These are phyloP conservation scores for Syzygium jambos DNA, from an alignment of 345 rosid genomes.

Conservation along the genomic window DNA sequence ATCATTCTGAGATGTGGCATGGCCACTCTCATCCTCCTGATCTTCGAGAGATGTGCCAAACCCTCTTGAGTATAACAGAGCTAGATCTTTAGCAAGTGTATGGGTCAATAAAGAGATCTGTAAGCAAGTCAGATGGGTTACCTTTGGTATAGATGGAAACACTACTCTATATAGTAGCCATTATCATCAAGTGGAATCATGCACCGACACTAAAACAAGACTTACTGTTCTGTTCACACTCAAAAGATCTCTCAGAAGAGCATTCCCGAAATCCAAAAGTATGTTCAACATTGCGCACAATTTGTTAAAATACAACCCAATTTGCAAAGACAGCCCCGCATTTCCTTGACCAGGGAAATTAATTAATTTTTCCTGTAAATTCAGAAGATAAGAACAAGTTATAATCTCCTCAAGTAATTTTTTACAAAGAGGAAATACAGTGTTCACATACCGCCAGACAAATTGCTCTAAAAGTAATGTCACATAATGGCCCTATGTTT, in stretches of 20 bases:
- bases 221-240: constrained; percentile 64
- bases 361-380: constrained; percentile 51
- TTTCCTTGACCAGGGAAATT: constrained; percentile 19
- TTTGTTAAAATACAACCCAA: constrained; percentile 43
- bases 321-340: constrained; percentile 15
- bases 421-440: background rate
- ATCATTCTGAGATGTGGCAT: constrained; percentile 40
- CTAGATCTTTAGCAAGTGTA: constrained; percentile 62
- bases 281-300: constrained; percentile 42
- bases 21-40: constrained; percentile 42
- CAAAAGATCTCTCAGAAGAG: constrained; percentile 60
- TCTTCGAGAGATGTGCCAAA: constrained; percentile 57
- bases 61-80: constrained; percentile 69
- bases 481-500: constrained; percentile 35
- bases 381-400: background rate
- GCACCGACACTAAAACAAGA: background rate
- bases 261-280: constrained; percentile 42
- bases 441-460: constrained; percentile 39
- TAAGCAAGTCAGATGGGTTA: constrained; percentile 3
- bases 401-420: background rate
- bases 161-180: background rate
- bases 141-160: background rate
- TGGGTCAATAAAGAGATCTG: constrained; percentile 72
- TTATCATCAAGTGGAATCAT: background rate
- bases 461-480: constrained; percentile 37